These are phyloP conservation scores for Monosporascus sp. DNA, from an alignment of 2,329 filamentous ascomycete genomes.

Conservation along the genomic window DNA sequence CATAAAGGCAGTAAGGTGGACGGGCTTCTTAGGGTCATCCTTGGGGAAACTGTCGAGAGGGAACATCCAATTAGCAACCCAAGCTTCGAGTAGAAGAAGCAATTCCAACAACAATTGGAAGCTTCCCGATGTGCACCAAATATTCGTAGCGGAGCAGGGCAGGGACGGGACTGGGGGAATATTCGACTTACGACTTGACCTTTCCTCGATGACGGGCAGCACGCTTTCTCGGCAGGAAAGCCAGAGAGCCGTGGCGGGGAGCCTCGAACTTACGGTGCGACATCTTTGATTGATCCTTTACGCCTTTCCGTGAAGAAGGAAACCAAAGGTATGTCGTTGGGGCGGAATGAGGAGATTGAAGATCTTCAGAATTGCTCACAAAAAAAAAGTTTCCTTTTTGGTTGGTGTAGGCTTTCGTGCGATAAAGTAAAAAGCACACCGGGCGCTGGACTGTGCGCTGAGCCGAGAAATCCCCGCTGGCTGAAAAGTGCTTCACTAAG, in stretches of 20 bases:
- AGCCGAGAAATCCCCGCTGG: neutral
- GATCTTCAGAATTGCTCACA: conserved; percentile 12
- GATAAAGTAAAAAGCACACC: neutral
- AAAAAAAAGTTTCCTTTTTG: conserved; percentile 21
- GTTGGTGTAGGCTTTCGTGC: conserved; percentile 3
- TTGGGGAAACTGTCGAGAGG: conserved; percentile 78
- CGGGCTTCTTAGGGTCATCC: conserved; percentile 99
- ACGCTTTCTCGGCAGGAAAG: conserved; percentile 85
- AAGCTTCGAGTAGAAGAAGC: conserved; percentile 15
- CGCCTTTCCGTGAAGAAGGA: conserved; percentile 26
- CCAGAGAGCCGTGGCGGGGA: conserved; percentile 91
- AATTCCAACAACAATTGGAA: conserved; percentile 7
- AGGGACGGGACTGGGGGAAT: neutral
- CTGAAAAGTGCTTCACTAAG: neutral
- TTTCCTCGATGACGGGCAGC: conserved; percentile 91
- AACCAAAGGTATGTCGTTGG: conserved; percentile 25
- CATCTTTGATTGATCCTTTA: conserved; percentile 32
- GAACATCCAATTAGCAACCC: conserved; percentile 12
- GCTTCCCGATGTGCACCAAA: no score
- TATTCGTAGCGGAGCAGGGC: no score
- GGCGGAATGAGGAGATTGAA: conserved; percentile 19
- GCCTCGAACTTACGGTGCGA: conserved; percentile 65
- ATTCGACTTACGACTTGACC: conserved; percentile 83
- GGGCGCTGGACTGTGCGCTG: neutral
- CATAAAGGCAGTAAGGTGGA: conserved; percentile 96